Percentiles rank a stretch among this genome's conserved stretches.
Evolutionary conservation across 768 basidiomycete genomes (phyloP).

Genomic region (Termitomyces sp.): DNA sequence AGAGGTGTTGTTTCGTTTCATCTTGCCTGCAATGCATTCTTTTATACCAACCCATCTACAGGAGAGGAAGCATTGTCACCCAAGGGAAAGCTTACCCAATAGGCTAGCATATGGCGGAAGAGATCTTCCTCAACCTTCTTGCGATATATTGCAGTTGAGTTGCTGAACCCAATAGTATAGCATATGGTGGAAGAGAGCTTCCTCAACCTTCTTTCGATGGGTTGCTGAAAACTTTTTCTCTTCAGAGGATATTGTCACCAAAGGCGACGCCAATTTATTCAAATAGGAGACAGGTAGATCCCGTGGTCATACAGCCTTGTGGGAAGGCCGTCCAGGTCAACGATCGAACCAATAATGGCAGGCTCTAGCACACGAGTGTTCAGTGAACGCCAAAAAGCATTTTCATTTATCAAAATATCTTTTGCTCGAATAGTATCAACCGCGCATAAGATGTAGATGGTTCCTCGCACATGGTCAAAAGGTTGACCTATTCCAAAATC

Average conservation of each 20-base stretch:
- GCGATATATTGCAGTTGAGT: too few relatives aligned
- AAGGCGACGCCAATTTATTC: background rate
- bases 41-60: background rate
- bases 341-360: background rate
- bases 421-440: background rate
- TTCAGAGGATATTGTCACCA: background rate
- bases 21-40: background rate
- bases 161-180: background rate
- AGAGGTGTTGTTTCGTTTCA: background rate
- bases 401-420: too few relatives aligned
- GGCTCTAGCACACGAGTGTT: background rate
- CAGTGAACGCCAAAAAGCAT: background rate
- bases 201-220: background rate
- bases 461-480: background rate
- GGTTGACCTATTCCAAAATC: background rate
- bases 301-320: background rate
- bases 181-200: background rate
- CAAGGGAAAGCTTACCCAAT: background rate
- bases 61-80: background rate
- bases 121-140: background rate
- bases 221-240: background rate
- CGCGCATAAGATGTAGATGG: background rate
- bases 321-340: background rate
- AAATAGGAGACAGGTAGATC: background rate
- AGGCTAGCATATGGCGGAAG: background rate